Percentiles rank a stretch among this genome's conserved stretches.
Conservation (phyloP, 2,329 filamentous ascomycete genomes). For the Hypoxylon sp. region DNA sequence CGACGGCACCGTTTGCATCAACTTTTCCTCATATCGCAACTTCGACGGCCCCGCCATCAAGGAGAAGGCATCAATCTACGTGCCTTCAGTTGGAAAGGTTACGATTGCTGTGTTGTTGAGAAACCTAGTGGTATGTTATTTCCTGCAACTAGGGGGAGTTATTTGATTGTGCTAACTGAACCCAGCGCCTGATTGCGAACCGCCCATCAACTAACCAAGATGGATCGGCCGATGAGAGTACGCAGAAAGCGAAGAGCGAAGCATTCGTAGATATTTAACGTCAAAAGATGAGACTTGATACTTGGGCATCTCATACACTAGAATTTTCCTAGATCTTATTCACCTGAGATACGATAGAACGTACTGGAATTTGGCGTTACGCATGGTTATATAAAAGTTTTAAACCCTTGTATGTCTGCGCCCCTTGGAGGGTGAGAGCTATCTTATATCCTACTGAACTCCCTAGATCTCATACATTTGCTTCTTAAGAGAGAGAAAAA, state of each 20-base stretch:
- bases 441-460: neutral
- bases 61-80: constrained; percentile 96
- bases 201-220: constrained; percentile 59
- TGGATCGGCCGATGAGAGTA: constrained; percentile 52
- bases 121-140: constrained; percentile 82
- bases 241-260: constrained; percentile 53
- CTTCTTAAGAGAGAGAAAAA: neutral
- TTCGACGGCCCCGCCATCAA: constrained; percentile 89
- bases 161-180: constrained; percentile 47
- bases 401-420: neutral
- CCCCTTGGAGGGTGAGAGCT: neutral
- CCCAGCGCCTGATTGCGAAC: constrained; percentile 68
- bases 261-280: constrained; percentile 52
- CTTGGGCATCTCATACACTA: constrained; percentile 14
- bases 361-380: constrained; percentile 14
- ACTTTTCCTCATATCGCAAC: constrained; percentile 97
- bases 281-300: constrained; percentile 25
- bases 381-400: constrained; percentile 14
- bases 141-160: neutral
- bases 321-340: neutral
- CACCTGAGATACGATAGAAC: constrained; percentile 9
- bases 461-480: neutral
- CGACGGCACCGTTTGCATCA: constrained; percentile 97
- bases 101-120: constrained; percentile 93
- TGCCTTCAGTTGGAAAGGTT: constrained; percentile 97